Conservation (phyloP, 2,329 filamentous ascomycete species). For the Arthrobotrys entomopaga region DNA sequence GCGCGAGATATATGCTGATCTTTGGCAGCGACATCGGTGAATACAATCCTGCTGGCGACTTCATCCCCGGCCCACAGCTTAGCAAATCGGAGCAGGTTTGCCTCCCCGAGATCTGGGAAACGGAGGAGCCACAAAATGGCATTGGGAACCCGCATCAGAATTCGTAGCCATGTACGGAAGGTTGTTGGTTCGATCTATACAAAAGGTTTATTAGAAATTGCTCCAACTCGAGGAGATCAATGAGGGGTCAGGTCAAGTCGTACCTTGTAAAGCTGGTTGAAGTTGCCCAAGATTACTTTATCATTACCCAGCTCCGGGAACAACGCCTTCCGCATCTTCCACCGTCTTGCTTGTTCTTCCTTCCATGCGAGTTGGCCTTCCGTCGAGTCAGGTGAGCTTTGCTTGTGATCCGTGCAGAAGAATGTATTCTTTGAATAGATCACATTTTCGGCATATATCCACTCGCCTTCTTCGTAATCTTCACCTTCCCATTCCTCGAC, state of each 20-base stretch:
- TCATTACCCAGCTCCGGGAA: constrained; percentile 86
- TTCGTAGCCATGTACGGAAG: constrained; percentile 94
- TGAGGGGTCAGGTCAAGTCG: constrained; percentile 56
- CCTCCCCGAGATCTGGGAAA: constrained; percentile 92
- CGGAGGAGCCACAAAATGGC: constrained; percentile 95
- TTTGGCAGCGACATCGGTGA: constrained; percentile 97
- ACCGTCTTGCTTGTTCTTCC: constrained; percentile 81
- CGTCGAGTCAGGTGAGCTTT: constrained; percentile 79
- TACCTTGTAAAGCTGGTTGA: constrained; percentile 99
- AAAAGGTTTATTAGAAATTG: background rate
- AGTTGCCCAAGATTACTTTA: constrained; percentile 91
- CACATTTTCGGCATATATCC: constrained; percentile 97
- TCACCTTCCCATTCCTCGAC: constrained; percentile 67
- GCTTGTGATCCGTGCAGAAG: constrained; percentile 96
- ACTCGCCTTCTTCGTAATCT: constrained; percentile 76
- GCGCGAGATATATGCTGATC: constrained; percentile 92
- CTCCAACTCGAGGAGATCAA: no score
- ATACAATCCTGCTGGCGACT: constrained; percentile 86
- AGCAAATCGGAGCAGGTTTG: constrained; percentile 82
- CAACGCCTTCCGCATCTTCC: constrained; percentile 91
- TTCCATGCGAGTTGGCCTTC: constrained; percentile 79
- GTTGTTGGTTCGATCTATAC: constrained; percentile 92
- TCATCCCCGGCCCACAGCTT: constrained; percentile 83
- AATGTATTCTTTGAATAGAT: constrained; percentile 95
- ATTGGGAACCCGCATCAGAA: constrained; percentile 84